Evolutionary conservation across 306 rosid genomes (phyloP), one percentile per base, ranked within the genome.

Genomic region (Carpinus viminea): DNA sequence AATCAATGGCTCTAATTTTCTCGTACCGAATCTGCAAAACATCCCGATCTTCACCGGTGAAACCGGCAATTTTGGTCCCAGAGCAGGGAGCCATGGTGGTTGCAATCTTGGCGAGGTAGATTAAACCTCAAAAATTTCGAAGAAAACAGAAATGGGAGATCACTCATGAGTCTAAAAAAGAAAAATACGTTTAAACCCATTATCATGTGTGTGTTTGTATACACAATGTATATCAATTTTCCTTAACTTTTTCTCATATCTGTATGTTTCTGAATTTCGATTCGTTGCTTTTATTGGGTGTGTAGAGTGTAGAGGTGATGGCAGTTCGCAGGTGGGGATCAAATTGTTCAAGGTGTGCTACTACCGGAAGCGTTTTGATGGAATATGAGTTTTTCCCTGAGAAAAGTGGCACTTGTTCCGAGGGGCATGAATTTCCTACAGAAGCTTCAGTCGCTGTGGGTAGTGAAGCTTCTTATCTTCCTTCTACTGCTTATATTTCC

Each of bases 341-440:
- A 41, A 41, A 41, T 41, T 41, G 62, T 78, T 47, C 82, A 52
- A 68, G 2, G 68, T 75, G 51, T 74, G 4, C 0, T 3, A 4
- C 5, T 3, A 4, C 5, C 1, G 87, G 87, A 15, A 75, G 79
- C 26, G 74, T 83, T 75, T 76, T 94, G 50, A 91, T 86, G 96
- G 99, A 95, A 69, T 95, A 95, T 70, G 93, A 90, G 17, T 95
- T 95, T 73, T 93, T 95, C 70, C 96, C 92, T 1, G 89, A 65
- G 28, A 68, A 83, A 73, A 81, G 72, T 78, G 81, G 62, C 90
- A 78, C 90, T 28, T 17, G 31, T 91, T 78, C 79, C 88, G 83
- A 88, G 88, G 89, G 76, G 18, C 74, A 69, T n/a, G 76, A 81
- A 56, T 79, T 85, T 20, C 52, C 83, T 48, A 57, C 76, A 80